These are phyloP conservation scores for Hericium alpestre DNA, from an alignment of 768 basidiomycete species.

Conservation along the genomic window DNA sequence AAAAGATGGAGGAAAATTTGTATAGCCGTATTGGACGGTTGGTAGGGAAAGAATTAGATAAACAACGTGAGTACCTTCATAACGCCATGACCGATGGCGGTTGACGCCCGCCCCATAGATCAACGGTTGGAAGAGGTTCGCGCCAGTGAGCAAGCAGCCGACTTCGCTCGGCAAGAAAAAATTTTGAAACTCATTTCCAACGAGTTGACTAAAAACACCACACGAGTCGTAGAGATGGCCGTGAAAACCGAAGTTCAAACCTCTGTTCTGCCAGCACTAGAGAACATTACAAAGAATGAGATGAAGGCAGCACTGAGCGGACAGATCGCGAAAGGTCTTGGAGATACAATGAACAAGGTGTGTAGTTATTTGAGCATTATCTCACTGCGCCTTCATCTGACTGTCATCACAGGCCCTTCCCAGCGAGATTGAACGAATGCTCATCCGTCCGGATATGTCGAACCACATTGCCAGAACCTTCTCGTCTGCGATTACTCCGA, in stretches of 20 bases:
- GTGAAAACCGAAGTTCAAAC: conserved; percentile 78
- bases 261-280: conserved; percentile 73
- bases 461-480: conserved; percentile 68
- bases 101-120: conserved; percentile 33
- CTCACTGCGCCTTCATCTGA: conserved; percentile 1
- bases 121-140: conserved; percentile 78
- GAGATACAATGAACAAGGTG: conserved; percentile 67
- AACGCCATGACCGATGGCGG: conserved; percentile 2
- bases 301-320: conserved; percentile 70
- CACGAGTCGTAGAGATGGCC: conserved; percentile 80
- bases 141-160: conserved; percentile 65
- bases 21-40: conserved; percentile 68
- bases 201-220: conserved; percentile 79
- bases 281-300: conserved; percentile 72
- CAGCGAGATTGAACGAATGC: conserved; percentile 65
- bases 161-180: conserved; percentile 79
- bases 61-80: conserved; percentile 54
- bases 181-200: conserved; percentile 82
- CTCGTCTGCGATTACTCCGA: conserved; percentile 58
- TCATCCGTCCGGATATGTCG: conserved; percentile 67
- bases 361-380: conserved; percentile 11
- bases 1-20: conserved; percentile 72
- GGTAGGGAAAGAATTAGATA: conserved; percentile 81
- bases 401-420: conserved; percentile 49
- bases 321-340: conserved; percentile 64